Evolutionary conservation across 1,284 basidiomycete species (phyloP), one percentile per base, ranked within the genome.

Genomic region (Sporisorium sorghi): DNA sequence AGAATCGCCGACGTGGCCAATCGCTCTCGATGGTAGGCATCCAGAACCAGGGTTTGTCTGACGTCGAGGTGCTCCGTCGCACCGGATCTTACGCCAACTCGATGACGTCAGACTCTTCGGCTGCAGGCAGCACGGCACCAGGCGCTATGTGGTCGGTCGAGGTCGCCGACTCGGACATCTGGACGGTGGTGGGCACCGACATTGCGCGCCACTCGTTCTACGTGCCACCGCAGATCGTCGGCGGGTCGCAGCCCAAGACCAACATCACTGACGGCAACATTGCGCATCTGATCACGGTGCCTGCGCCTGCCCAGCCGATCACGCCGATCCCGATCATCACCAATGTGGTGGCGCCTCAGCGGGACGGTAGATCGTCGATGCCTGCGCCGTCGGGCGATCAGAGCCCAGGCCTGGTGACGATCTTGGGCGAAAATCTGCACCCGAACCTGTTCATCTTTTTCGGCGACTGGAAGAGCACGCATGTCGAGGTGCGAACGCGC

Each of bases 361-460:
- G 93, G 15, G 92, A 92, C 83, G 65, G 61, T 21, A 46, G 60
- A 46, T 63, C 70, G 44, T 39, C 70, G 5, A 73, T 73, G 69
- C 55, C 55, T 15, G 55, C 50, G 35, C 44, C 51, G 21, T 40
- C 69, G 24, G 46, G 54, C 63, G 65, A 68, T 44, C 88, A 88
- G 46, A 63, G 61, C 19, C 71, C 60, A 23, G 91, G 91, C 86
- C 89, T 93, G 89, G 86, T 94, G 62, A 93, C 92, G 43, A 88
- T 93, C 5, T 93, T 94, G 81, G 94, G 94, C 62, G 92, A 94
- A 85, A 93, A 94, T 86, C 93, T 97, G 85, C 88, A 88, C 80
- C 93, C 93, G 86, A 58, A 91, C 90, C 88, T 92, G 77, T 90
- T 88, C 60, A 89, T 96, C 51, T 97, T 92, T 87, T 97, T 93